Conservation (phyloP, 164 flowering plant genomes). For the Tinospora cordifolia region DNA sequence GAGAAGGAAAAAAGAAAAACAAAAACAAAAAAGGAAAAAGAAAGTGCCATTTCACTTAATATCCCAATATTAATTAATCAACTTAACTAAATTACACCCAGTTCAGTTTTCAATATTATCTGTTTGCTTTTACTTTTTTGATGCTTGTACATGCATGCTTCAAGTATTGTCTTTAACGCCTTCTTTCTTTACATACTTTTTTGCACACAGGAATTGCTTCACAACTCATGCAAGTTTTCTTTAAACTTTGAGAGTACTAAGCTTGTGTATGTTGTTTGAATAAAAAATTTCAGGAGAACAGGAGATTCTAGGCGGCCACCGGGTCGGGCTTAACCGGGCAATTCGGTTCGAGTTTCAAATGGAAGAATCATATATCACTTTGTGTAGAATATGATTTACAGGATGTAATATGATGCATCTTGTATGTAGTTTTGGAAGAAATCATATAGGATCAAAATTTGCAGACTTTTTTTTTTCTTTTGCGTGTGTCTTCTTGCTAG, state of each 20-base stretch:
- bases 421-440: constrained; percentile 19
- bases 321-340: constrained; percentile 25
- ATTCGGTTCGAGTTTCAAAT: background rate
- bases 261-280: background rate
- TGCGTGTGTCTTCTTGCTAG: no score
- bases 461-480: background rate
- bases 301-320: constrained; percentile 41
- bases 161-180: background rate
- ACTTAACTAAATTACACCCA: background rate
- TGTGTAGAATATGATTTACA: constrained; percentile 14
- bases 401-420: constrained; percentile 9
- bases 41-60: constrained; percentile 22
- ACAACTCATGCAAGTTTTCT: no score
- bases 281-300: constrained; percentile 30
- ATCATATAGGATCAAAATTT: constrained; percentile 6
- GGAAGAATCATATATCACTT: constrained; percentile 11
- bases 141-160: background rate
- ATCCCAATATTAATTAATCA: background rate
- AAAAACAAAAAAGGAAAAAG: background rate
- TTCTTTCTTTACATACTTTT: constrained; percentile 1
- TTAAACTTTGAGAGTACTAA: background rate
- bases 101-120: constrained; percentile 1
- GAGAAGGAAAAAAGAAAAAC: background rate
- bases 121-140: background rate
- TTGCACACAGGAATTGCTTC: no score